Evolutionary conservation across 371 early-diverging fungal species (phyloP).

Genomic region (Mortierella sp.): DNA sequence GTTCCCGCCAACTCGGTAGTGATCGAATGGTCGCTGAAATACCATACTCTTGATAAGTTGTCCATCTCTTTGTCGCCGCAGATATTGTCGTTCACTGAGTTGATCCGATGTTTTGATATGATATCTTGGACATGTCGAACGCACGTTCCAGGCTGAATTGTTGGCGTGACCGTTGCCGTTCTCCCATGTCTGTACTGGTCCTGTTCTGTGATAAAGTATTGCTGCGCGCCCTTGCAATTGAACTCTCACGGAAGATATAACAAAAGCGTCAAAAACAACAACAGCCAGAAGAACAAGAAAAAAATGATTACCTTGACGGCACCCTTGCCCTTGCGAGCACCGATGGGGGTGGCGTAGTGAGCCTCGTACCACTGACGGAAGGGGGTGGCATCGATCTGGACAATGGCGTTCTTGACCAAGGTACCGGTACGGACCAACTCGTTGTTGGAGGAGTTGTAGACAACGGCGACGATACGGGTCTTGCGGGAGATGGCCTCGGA

Average conservation of each 20-base stretch:
- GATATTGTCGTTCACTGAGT: not conserved
- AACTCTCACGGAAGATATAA: not conserved
- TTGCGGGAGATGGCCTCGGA: conserved; percentile 96
- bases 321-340: conserved; percentile 88
- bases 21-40: not conserved
- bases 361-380: conserved; percentile 99
- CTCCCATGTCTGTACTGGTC: not conserved
- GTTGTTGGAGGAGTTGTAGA: conserved; percentile 99
- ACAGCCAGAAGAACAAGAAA: not conserved
- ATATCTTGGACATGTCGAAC: not conserved
- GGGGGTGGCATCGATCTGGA: conserved; percentile 99
- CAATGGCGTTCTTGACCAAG: conserved; percentile 98
- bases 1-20: not conserved
- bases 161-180: not conserved
- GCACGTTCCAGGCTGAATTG: not conserved
- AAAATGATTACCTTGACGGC: conserved; percentile 59
- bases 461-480: conserved; percentile 97
- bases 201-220: not conserved
- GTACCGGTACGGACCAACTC: conserved; percentile 99
- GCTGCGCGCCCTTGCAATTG: not conserved
- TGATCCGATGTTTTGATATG: not conserved
- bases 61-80: not conserved
- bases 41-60: not conserved
- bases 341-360: conserved; percentile 93
- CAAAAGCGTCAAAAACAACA: not conserved